Percentiles rank a stretch among this genome's conserved stretches.
Conservation (phyloP, 768 basidiomycete genomes). For the Mycena olivaceomarginata region DNA sequence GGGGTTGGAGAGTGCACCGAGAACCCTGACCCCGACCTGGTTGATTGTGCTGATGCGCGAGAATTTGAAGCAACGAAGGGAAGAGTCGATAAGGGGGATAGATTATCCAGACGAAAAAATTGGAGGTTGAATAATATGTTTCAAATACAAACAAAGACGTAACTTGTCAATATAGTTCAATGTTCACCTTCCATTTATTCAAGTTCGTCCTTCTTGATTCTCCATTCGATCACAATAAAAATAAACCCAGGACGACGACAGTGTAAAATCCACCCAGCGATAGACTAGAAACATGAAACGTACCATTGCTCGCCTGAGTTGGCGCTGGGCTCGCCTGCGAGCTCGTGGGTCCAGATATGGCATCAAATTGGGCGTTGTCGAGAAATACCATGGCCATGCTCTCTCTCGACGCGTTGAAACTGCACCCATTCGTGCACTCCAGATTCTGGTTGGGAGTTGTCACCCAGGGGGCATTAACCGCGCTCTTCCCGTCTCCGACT, state of each 20-base stretch:
- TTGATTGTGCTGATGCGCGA: no score
- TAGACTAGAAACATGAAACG: not conserved
- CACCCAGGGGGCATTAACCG: not conserved
- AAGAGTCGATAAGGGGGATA: no score
- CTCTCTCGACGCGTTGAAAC: not conserved
- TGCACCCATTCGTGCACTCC: not conserved
- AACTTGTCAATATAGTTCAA: no score
- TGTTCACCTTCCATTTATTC: no score
- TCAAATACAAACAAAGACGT: no score
- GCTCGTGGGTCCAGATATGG: not conserved
- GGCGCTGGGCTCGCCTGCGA: not conserved
- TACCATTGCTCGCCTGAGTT: not conserved
- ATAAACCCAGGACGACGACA: not conserved
- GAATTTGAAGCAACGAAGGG: no score
- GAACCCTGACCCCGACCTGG: no score
- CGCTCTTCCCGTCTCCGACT: not conserved
- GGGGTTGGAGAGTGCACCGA: no score
- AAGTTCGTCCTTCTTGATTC: no score
- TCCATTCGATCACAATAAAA: not conserved
- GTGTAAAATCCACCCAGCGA: not conserved
- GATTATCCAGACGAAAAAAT: no score
- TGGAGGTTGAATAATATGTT: no score
- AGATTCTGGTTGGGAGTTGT: not conserved
- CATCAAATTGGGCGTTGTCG: conserved; percentile 10
- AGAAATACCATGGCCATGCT: not conserved